Percentiles rank a stretch among this genome's conserved stretches.
These are phyloP conservation scores for Vitis hybrid DNA, from an alignment of 177 flowering plant genomes.

Conservation along the genomic window DNA sequence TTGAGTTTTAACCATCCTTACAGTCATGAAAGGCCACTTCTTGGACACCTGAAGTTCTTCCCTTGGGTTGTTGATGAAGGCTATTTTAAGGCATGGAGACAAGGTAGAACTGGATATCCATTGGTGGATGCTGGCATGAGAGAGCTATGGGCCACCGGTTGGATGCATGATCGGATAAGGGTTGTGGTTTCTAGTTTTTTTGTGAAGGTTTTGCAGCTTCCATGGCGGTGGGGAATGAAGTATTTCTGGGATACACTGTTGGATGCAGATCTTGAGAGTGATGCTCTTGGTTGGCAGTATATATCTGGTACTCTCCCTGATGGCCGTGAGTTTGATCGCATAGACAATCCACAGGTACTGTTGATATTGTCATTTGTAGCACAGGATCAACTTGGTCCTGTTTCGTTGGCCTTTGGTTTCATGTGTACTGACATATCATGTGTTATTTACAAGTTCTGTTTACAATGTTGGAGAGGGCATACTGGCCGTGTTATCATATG, in stretches of 20 bases:
- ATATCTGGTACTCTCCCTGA: conserved; percentile 93
- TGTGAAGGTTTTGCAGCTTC: conserved; percentile 93
- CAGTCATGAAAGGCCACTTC: conserved; percentile 93
- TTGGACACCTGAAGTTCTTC: conserved; percentile 85
- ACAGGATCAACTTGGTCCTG: neutral
- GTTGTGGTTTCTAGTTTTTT: conserved; percentile 96
- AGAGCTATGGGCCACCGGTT: conserved; percentile 97
- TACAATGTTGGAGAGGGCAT: neutral
- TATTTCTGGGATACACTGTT: conserved; percentile 98
- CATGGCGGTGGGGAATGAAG: conserved; percentile 99
- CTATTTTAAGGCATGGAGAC: conserved; percentile 92
- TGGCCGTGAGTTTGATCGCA: conserved; percentile 87
- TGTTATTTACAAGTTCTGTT: neutral
- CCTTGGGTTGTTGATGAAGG: conserved; percentile 87
- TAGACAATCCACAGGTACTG: conserved; percentile 89
- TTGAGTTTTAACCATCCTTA: conserved; percentile 90
- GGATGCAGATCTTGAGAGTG: conserved; percentile 97
- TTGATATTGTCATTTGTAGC: neutral
- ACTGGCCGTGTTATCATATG: neutral
- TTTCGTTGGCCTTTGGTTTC: neutral
- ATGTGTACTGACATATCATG: neutral
- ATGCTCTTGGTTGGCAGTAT: conserved; percentile 99
- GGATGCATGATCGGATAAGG: conserved; percentile 92
- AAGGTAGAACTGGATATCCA: conserved; percentile 97
- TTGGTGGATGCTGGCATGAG: conserved; percentile 99